Base-by-base conservation (phyloP, 225 moss, liverwort and hornwort species). In the Sphagnum contortum region DNA sequence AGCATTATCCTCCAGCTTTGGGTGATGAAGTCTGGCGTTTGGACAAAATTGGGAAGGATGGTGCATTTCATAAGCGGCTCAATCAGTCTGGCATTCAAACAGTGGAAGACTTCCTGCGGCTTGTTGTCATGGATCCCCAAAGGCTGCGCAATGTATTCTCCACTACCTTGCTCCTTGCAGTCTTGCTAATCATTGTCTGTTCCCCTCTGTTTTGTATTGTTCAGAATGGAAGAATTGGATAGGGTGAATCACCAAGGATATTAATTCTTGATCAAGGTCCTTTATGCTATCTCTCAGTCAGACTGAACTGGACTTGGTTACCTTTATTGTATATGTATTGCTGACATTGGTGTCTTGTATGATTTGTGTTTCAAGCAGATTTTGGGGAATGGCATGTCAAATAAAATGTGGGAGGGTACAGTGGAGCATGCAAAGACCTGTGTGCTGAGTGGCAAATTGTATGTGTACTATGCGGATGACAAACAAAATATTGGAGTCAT, bases 331-430 rank as follows among this genome's bases (percentile, higher is more conserved):
- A 1, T 5, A 52, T 52, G 52, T 5, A 9, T 52, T 52, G 6
- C 7, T 52, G 52, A 52, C 7, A 5, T 5, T 6, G 9, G 6
- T 6, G 52, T 5, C 9, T 5, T 52, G 52, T 5, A 9, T 52
- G 7, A 52, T 5, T 9, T 5, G 52, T 52, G 52, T 59, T 59
- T 55, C 48, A 4, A 44, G 9, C 58, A 81, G 80, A 77, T 81
- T 76, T 56, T 81, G 50, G 80, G 80, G 50, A 81, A 81, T 64
- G 80, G 80, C 50, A 81, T 81, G 80, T 81, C 80, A 51, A 81
- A 81, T 50, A 81, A 81, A 71, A 81, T 81, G 80, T 81, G 80
- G 80, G 80, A 81, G 71, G 80, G 80, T 47, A 81, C 80, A 62
- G 80, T 81, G 49, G 80, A 81, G 71, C 80, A 81, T 53, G 80